phyloP scores from a whole-genome alignment of 2,329 filamentous ascomycete species.

The Fusarium praegraminearum region DNA sequence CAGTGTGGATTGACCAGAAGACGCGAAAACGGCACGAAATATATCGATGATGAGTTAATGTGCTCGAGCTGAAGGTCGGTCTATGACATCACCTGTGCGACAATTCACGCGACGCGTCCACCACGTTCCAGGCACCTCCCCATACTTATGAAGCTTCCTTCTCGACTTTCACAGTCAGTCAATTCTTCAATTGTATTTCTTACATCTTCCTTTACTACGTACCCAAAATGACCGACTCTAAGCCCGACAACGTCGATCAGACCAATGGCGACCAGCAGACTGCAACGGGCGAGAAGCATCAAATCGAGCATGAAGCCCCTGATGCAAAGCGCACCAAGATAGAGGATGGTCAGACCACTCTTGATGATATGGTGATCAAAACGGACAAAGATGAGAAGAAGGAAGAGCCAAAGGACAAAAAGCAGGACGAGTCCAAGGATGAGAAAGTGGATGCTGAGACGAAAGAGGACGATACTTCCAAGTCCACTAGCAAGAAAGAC shows the following conservation, averaged over 20 bases:
- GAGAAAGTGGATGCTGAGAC: constrained; percentile 7
- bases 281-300: constrained; percentile 48
- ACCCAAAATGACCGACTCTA: constrained; percentile 29
- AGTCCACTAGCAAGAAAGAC: constrained; percentile 12
- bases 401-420: neutral
- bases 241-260: constrained; percentile 11
- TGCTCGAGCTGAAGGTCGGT: constrained; percentile 19
- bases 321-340: constrained; percentile 48
- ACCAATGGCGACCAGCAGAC: constrained; percentile 23
- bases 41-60: neutral
- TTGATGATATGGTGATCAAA: constrained; percentile 37
- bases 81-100: constrained; percentile 45
- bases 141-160: neutral
- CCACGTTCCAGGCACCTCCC: neutral
- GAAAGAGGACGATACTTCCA: constrained; percentile 7
- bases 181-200: neutral
- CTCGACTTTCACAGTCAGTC: neutral
- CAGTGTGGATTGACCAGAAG: constrained; percentile 13
- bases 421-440: constrained; percentile 9
- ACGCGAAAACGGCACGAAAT: constrained; percentile 29
- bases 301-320: constrained; percentile 45
- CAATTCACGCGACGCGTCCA: constrained; percentile 36
- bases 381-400: constrained; percentile 1
- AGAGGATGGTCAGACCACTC: constrained; percentile 38
- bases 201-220: neutral